Evolutionary conservation across 805 yeast genomes (phyloP).

Genomic region (Clavispora phyllophila): DNA sequence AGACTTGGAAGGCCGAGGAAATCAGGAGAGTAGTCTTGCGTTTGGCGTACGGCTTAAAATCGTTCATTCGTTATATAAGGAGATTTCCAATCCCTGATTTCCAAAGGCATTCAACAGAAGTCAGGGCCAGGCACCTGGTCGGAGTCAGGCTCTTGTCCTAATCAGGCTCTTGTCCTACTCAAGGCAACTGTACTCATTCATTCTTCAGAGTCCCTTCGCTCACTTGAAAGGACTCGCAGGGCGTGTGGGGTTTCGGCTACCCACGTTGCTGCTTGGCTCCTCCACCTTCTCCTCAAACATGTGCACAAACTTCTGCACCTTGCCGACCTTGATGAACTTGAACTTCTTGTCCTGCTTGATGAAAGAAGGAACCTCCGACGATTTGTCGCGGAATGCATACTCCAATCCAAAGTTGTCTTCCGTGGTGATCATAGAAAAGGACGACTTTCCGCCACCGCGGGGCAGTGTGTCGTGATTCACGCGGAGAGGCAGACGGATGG

Average conservation of each 20-base stretch:
- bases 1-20: too few species aligned
- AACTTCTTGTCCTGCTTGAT: conserved; percentile 39
- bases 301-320: conserved; percentile 41
- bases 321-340: conserved; percentile 41
- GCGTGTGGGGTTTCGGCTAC: conserved; percentile 12
- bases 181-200: too few species aligned
- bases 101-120: too few species aligned
- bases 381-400: conserved; percentile 25
- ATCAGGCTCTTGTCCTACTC: too few species aligned
- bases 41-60: too few species aligned
- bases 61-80: neutral
- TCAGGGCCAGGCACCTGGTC: too few species aligned
- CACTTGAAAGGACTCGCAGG: conserved; percentile 12
- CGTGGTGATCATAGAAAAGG: conserved; percentile 21
- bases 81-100: too few species aligned
- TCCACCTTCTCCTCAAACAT: conserved; percentile 35
- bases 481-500: conserved; percentile 9
- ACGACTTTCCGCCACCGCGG: conserved; percentile 5
- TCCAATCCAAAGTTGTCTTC: conserved; percentile 27
- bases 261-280: neutral
- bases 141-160: too few species aligned
- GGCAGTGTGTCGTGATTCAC: conserved; percentile 12
- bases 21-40: too few species aligned
- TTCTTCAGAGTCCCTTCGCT: too few species aligned
- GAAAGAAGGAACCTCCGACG: conserved; percentile 24